A percentile compares a stretch with the other conserved stretches of the same genome.
Evolutionary conservation across 2,329 filamentous ascomycete genomes (phyloP).

Genomic region (Claviceps paspali): DNA sequence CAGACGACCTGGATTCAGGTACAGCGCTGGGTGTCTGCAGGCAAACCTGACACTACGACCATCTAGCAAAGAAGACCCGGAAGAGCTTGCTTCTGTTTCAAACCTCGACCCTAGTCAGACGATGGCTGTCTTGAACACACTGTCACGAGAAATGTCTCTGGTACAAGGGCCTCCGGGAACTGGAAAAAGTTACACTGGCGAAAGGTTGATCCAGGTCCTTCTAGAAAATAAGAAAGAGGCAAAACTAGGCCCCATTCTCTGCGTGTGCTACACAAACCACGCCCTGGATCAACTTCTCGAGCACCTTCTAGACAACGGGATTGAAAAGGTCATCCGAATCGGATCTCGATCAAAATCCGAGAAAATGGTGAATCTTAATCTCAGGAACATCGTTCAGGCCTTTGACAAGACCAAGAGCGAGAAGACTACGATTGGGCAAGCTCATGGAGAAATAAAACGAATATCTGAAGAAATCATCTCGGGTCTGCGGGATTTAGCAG

Average conservation of each 20-base stretch:
- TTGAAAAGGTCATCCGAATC: slow-evolving; percentile 42
- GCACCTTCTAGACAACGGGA: slow-evolving; percentile 33
- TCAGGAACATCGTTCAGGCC: slow-evolving; percentile 22
- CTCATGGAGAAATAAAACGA: neutral
- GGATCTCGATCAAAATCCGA: slow-evolving; percentile 43
- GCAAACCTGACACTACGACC: slow-evolving; percentile 12
- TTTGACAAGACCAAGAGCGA: slow-evolving; percentile 24
- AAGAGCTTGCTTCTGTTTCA: slow-evolving; percentile 18
- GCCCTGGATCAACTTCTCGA: slow-evolving; percentile 43
- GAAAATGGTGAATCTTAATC: slow-evolving; percentile 31
- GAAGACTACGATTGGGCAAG: slow-evolving; percentile 14
- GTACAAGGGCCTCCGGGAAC: slow-evolving; percentile 60
- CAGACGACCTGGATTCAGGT: slow-evolving; percentile 30
- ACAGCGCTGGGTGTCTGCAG: slow-evolving; percentile 23
- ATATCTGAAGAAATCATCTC: neutral
- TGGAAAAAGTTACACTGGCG: slow-evolving; percentile 48
- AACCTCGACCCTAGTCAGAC: slow-evolving; percentile 38
- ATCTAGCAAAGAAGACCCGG: slow-evolving; percentile 6
- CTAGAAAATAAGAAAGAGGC: slow-evolving; percentile 25
- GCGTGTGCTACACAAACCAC: slow-evolving; percentile 35
- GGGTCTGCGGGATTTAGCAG: neutral
- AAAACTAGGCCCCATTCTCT: slow-evolving; percentile 33
- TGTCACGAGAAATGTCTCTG: slow-evolving; percentile 37
- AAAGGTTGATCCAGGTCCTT: slow-evolving; percentile 40
- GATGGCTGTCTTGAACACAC: slow-evolving; percentile 33